phyloP scores from a whole-genome alignment of 106 monocot species.

The Ottelia alismoides region DNA sequence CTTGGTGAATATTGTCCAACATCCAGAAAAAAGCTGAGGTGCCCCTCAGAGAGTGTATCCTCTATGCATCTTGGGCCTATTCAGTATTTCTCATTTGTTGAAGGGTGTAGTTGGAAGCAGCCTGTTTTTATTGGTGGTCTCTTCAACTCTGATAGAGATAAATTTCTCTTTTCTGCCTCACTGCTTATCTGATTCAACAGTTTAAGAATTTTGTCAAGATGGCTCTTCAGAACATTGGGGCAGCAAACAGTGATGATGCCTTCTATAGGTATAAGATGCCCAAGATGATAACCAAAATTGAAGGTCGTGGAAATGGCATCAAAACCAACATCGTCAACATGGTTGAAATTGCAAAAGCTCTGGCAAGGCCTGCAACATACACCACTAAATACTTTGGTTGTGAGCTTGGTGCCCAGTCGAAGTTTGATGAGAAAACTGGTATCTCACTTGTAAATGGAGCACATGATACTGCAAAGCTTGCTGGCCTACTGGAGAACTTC shows the following conservation, averaged over 20 bases:
- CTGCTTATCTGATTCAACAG: too few relatives aligned
- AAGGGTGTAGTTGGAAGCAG: constrained; percentile 3
- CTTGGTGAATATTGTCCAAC: constrained; percentile 46
- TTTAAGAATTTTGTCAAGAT: constrained; percentile 27
- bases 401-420: constrained; percentile 78
- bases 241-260: constrained; percentile 76
- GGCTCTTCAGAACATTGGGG: constrained; percentile 71
- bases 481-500: constrained; percentile 61
- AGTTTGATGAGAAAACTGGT: constrained; percentile 75
- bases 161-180: too few relatives aligned
- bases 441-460: constrained; percentile 60
- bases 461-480: constrained; percentile 73
- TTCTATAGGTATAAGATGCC: constrained; percentile 92
- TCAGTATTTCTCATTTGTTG: not conserved
- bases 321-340: constrained; percentile 84
- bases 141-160: not conserved
- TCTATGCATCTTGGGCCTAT: constrained; percentile 19
- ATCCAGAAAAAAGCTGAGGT: constrained; percentile 21
- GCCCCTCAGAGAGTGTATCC: not conserved
- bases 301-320: constrained; percentile 83
- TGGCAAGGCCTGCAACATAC: constrained; percentile 57
- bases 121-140: not conserved
- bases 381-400: constrained; percentile 82
- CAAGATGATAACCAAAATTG: constrained; percentile 80
- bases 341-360: constrained; percentile 79